A percentile compares a stretch with the other conserved stretches of the same genome.
Conservation (phyloP, 129 eudicot species). For the Scalesia atractyloides region DNA sequence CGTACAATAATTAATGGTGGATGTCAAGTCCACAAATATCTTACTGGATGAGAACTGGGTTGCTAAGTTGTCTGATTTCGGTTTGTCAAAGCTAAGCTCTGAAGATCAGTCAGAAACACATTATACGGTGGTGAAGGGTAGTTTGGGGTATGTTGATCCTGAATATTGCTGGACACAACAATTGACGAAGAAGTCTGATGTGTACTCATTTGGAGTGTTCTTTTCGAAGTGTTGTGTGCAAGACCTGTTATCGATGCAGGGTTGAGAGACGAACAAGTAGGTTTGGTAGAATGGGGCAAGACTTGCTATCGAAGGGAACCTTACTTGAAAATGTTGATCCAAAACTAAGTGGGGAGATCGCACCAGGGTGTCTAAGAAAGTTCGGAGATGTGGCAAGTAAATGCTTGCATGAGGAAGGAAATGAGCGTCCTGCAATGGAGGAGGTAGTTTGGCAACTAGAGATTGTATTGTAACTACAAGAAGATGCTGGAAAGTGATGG, state of each 20-base stretch:
- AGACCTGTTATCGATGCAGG: conserved; percentile 41
- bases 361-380: background rate
- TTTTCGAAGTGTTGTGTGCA: conserved; percentile 57
- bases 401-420: background rate
- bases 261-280: conserved; percentile 47
- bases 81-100: too few species aligned
- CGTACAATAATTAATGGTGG: conserved; percentile 62
- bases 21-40: conserved; percentile 58
- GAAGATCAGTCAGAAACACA: too few species aligned
- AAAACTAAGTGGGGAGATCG: background rate
- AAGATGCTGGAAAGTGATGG: background rate
- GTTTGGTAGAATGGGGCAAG: conserved; percentile 53
- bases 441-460: background rate
- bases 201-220: conserved; percentile 63
- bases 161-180: conserved; percentile 53
- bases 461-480: background rate
- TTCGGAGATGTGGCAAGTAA: background rate
- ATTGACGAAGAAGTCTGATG: conserved; percentile 58
- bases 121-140: too few species aligned
- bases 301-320: background rate
- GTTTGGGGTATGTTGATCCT: conserved; percentile 62
- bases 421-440: background rate
- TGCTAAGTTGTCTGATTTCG: too few species aligned
- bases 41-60: too few species aligned
- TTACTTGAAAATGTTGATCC: too few species aligned